These are phyloP conservation scores for Moniliophthora roreri DNA, from an alignment of 1,284 basidiomycete genomes.

Conservation along the genomic window DNA sequence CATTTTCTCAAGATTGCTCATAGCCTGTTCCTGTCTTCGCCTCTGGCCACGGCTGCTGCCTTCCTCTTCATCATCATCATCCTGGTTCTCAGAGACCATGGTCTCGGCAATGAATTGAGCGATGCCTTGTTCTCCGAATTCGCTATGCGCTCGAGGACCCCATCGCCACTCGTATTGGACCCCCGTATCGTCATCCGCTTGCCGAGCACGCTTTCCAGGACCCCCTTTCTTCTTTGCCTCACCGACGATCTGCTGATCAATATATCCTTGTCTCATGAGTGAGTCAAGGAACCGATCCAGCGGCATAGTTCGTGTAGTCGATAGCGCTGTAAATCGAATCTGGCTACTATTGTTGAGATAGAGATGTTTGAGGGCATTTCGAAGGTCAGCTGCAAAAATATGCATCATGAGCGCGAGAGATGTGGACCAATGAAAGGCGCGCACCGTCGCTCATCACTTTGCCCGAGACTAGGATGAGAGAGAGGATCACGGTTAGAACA, in stretches of 20 bases:
- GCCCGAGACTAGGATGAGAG: slow-evolving; percentile 71
- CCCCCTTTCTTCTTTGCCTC: slow-evolving; percentile 35
- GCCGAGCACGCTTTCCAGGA: slow-evolving; percentile 55
- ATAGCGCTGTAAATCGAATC: slow-evolving; percentile 47
- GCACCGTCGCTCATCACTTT: slow-evolving; percentile 64
- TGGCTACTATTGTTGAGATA: slow-evolving; percentile 44
- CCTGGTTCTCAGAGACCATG: slow-evolving; percentile 54
- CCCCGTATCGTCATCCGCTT: slow-evolving; percentile 29
- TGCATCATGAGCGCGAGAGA: neutral
- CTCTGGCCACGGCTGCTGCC: slow-evolving; percentile 24
- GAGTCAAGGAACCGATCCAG: slow-evolving; percentile 58
- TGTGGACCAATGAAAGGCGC: slow-evolving; percentile 23
- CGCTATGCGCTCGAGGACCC: slow-evolving; percentile 70
- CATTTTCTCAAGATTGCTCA: slow-evolving; percentile 45
- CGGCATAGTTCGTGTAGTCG: slow-evolving; percentile 45
- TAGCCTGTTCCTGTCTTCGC: slow-evolving; percentile 17
- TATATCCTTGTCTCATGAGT: slow-evolving; percentile 64
- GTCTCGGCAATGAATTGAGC: slow-evolving; percentile 73
- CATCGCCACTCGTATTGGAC: slow-evolving; percentile 73
- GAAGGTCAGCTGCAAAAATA: slow-evolving; percentile 50
- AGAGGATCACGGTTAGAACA: slow-evolving; percentile 67
- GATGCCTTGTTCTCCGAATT: slow-evolving; percentile 68
- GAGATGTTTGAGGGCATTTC: slow-evolving; percentile 59
- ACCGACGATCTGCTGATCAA: slow-evolving; percentile 58
- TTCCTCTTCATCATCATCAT: slow-evolving; percentile 43